Evolutionary conservation across 768 basidiomycete genomes (phyloP).

Genomic region (Roridomyces roridus): DNA sequence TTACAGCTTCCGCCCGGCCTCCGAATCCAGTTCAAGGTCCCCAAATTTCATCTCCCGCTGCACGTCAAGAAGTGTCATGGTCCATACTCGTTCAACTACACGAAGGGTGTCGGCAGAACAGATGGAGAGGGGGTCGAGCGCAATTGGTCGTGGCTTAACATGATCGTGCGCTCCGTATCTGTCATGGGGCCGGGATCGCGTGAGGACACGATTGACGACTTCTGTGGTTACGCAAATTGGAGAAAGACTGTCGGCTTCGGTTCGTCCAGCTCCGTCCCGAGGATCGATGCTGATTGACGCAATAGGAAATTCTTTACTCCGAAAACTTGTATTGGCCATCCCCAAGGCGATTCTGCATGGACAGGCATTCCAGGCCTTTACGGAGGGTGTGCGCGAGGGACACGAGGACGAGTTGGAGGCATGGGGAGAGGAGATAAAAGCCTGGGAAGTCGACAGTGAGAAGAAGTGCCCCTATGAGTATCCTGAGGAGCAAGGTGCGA

Average conservation of each 20-base stretch:
- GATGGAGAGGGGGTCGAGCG: slow-evolving; percentile 43
- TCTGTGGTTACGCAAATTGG: slow-evolving; percentile 30
- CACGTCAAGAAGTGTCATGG: slow-evolving; percentile 32
- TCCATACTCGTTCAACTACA: slow-evolving; percentile 37
- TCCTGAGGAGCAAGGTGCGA: slow-evolving; percentile 15
- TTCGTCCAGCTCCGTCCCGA: background rate
- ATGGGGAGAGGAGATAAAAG: slow-evolving; percentile 22
- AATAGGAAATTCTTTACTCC: slow-evolving; percentile 19
- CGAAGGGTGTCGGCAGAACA: slow-evolving; percentile 29
- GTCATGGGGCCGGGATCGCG: slow-evolving; percentile 29
- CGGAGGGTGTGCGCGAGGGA: slow-evolving; percentile 12
- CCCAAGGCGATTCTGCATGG: slow-evolving; percentile 7
- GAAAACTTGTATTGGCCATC: slow-evolving; percentile 9
- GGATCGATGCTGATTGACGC: background rate
- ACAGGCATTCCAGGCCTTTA: slow-evolving; percentile 7
- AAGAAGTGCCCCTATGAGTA: slow-evolving; percentile 22
- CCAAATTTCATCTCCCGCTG: slow-evolving; percentile 40
- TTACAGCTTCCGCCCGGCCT: background rate
- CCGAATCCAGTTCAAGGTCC: slow-evolving; percentile 23
- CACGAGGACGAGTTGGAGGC: slow-evolving; percentile 3
- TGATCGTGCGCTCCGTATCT: slow-evolving; percentile 13
- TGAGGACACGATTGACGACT: slow-evolving; percentile 34
- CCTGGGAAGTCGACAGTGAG: slow-evolving; percentile 20
- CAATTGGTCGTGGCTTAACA: slow-evolving; percentile 36
- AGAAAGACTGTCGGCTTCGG: slow-evolving; percentile 24